Base-by-base conservation (phyloP, 805 yeast genomes). In the Yamadazyma insecticola region DNA sequence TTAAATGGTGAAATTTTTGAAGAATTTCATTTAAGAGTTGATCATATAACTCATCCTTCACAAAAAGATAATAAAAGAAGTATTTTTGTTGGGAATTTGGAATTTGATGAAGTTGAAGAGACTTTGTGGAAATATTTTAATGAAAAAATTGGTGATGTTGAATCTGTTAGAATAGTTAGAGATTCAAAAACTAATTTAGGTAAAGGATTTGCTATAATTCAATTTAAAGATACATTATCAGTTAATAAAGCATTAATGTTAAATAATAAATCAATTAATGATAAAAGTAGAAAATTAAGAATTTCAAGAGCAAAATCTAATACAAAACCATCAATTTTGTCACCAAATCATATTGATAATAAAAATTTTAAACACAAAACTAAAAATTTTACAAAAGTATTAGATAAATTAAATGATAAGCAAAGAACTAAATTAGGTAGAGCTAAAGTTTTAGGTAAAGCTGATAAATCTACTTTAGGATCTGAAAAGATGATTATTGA, bases 171-270 rank as follows among this genome's bases (percentile, higher is more conserved):
- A 56, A 73, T 92, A 28, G 74, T 92, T 20, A 77, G 99, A 53
- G 99, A 92, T 54, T 63, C 95, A 12, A 86, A 86, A 62, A 90
- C 97, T 14, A 90, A 92, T 48, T 68, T 90, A 37, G 99, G 98
- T 41, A 92, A 92, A 62, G 99, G 99, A 5, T 89, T 92, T 63
- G 98, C 96, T 5, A 85, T 89, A 53, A 88, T 92, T 21, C 97
- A 90, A 57, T 92, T 89, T 64, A 73, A 69, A 39, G 90, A 84
- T 49, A 45, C 73, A 1, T 60, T 80, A 33, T 67, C 79, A 24
- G 96, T 92, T 7, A 78, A 79, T 40, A 83, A 85, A 51, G 97
- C 96, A 1, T 58, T 92, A 32, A 59, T 87, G 37, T 62, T 86
- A 39, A 75, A 89, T 55, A 90, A 76, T 27, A 79, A 84, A 60